Base-by-base conservation (phyloP, 257 asterid species). In the Ocimum tenuiflorum region DNA sequence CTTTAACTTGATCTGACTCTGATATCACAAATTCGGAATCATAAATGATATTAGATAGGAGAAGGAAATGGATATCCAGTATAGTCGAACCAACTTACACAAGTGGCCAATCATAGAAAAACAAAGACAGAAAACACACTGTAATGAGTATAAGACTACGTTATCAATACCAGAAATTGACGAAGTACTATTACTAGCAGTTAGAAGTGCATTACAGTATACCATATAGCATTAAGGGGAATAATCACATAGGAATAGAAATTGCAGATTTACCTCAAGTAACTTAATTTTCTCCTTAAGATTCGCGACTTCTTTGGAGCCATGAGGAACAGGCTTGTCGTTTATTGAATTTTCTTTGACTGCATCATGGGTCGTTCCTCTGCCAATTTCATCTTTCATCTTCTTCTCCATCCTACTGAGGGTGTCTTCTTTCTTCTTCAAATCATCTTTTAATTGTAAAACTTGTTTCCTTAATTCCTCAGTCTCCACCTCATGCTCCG, bases 211-310 rank as follows among this genome's bases (percentile, higher is more conserved):
- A 54, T 46, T 29, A 43, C 15, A 60, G 50, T 20, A 14, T 8
- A 22, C 13, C 45, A 52, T 7, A 53, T 52, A 43, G 62, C 43
- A 61, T 36, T 43, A 19, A 11, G 6, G 35, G 46, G 17, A 9
- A 36, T 27, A 50, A 70, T 22, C 33, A 52, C 15, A 60, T 42
- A 60, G 12, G 62, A 54, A 63, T 45, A 38, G 20, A 19, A 55
- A 58, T 27, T 62, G 69, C 45, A 73, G 33, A 53, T 71, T 79
- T 78, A 94, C 99, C 96, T 94, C 95, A 5, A 94, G 95, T 79
- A 80, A 58, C 78, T 78, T 80, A 69, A 94, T 81, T 76, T 77
- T 94, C 77, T 86, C 95, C 85, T 85, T 78, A 46, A 90, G 85
- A 71, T 74, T 79, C 12, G 80, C 71, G 66, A 81, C 78, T 71